These are phyloP conservation scores for Pythium phragmitis DNA, from an alignment of 352 stramenopile genomes.

Conservation along the genomic window DNA sequence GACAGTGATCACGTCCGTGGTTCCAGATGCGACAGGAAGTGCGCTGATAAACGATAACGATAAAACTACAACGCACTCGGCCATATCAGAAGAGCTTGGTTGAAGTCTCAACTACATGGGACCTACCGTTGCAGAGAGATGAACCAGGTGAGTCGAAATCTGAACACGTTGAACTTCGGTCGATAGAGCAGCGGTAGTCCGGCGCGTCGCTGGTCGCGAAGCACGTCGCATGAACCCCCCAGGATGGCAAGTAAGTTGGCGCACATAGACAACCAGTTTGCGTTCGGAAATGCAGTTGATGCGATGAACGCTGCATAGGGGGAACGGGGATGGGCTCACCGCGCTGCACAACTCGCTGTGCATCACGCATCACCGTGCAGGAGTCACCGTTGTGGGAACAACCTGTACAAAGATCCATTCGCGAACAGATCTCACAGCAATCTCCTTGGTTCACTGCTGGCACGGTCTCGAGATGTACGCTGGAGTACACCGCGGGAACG, in stretches of 20 bases:
- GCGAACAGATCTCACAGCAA: constrained; percentile 22
- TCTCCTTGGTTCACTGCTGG: neutral
- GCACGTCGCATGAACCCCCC: constrained; percentile 9
- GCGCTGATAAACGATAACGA: constrained; percentile 15
- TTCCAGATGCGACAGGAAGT: neutral
- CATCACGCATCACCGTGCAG: constrained; percentile 22
- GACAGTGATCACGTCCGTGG: constrained; percentile 7
- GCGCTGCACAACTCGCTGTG: neutral
- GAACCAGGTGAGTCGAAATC: neutral
- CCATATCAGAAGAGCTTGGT: constrained; percentile 1
- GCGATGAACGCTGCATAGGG: neutral
- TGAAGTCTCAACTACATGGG: neutral
- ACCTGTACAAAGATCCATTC: constrained; percentile 13
- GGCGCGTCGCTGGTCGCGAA: constrained; percentile 1
- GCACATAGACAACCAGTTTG: constrained; percentile 21
- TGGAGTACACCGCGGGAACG: neutral
- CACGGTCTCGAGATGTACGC: constrained; percentile 6
- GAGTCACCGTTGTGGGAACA: constrained; percentile 12
- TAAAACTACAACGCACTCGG: constrained; percentile 12
- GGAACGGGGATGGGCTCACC: neutral
- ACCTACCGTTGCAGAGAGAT: constrained; percentile 21
- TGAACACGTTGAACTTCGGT: constrained; percentile 8
- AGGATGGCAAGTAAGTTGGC: constrained; percentile 5
- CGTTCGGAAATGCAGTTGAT: constrained; percentile 14
- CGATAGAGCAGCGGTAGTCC: constrained; percentile 20